phyloP scores from a whole-genome alignment of 2,329 filamentous ascomycete genomes.

The Ophioceras dolichostomum region DNA sequence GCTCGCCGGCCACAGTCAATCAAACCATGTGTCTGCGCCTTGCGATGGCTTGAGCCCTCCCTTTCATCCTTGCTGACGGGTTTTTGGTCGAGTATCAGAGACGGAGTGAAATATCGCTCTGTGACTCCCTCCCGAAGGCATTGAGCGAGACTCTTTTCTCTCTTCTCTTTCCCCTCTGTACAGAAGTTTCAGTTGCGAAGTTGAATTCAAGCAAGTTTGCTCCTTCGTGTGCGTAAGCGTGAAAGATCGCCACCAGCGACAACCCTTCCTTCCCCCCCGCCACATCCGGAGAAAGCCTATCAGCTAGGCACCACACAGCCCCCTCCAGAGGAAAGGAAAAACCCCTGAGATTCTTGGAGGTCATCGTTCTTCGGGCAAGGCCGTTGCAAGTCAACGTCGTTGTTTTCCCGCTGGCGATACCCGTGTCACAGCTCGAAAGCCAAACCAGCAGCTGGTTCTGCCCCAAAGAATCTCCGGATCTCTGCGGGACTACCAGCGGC shows the following conservation, averaged over 20 bases:
- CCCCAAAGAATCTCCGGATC: not conserved
- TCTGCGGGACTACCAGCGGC: not conserved
- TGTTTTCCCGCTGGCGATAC: not conserved
- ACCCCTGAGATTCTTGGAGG: too few species aligned
- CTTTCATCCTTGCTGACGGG: not conserved
- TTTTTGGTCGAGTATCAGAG: conserved; percentile 3
- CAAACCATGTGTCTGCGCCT: not conserved
- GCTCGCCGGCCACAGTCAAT: conserved; percentile 1
- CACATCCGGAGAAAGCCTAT: not conserved
- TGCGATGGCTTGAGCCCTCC: not conserved
- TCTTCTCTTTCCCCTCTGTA: conserved; percentile 9
- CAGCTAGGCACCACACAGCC: not conserved
- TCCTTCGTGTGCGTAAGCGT: not conserved
- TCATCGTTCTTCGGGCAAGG: too few species aligned
- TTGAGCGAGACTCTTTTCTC: conserved; percentile 5
- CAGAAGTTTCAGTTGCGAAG: not conserved
- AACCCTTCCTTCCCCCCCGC: not conserved
- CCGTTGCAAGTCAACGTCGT: not conserved
- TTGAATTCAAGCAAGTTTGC: too few species aligned
- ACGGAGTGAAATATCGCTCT: conserved; percentile 18
- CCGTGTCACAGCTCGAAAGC: not conserved
- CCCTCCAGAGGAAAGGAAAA: too few species aligned
- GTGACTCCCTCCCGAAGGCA: conserved; percentile 18
- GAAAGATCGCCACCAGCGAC: not conserved
- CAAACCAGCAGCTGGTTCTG: not conserved